phyloP scores from a whole-genome alignment of 345 rosid genomes.

The Aquilaria malaccensis region DNA sequence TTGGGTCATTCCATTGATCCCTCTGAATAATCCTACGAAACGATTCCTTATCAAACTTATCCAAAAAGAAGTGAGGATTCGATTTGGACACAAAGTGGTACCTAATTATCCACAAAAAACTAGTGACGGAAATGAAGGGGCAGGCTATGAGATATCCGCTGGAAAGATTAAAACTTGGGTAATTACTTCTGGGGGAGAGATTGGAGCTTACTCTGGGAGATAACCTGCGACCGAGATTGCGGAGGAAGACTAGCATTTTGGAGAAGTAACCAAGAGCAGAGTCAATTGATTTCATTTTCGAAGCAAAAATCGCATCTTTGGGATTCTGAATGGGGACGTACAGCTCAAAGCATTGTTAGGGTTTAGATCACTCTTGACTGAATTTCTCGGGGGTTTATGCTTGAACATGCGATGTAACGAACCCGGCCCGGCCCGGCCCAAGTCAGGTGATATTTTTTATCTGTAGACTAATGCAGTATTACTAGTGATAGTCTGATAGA shows the following conservation, averaged over 20 bases:
- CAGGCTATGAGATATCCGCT: slow-evolving; percentile 13
- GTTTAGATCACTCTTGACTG: too few species aligned
- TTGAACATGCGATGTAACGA: too few species aligned
- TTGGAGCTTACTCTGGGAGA: slow-evolving; percentile 32
- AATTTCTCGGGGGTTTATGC: too few species aligned
- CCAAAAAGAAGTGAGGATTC: slow-evolving; percentile 11
- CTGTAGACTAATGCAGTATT: too few species aligned
- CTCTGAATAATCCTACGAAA: slow-evolving; percentile 30
- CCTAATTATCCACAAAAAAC: slow-evolving; percentile 39
- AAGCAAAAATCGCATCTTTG: slow-evolving; percentile 19
- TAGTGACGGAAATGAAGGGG: slow-evolving; percentile 40
- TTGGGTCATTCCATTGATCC: slow-evolving; percentile 42
- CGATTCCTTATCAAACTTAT: slow-evolving; percentile 26
- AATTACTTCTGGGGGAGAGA: slow-evolving; percentile 18
- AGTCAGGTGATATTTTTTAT: too few species aligned
- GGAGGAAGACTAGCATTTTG: slow-evolving; percentile 47
- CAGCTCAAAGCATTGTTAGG: too few species aligned
- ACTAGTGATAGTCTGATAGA: too few species aligned
- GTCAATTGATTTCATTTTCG: slow-evolving; percentile 30
- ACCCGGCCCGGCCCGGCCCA: too few species aligned
- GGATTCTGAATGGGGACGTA: too few species aligned
- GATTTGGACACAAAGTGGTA: slow-evolving; percentile 32
- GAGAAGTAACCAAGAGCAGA: slow-evolving; percentile 15
- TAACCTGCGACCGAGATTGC: slow-evolving; percentile 33
- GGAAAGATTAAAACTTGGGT: slow-evolving; percentile 11